These are phyloP conservation scores for Xylariaceae sp. DNA, from an alignment of 2,329 filamentous ascomycete genomes.

Conservation along the genomic window DNA sequence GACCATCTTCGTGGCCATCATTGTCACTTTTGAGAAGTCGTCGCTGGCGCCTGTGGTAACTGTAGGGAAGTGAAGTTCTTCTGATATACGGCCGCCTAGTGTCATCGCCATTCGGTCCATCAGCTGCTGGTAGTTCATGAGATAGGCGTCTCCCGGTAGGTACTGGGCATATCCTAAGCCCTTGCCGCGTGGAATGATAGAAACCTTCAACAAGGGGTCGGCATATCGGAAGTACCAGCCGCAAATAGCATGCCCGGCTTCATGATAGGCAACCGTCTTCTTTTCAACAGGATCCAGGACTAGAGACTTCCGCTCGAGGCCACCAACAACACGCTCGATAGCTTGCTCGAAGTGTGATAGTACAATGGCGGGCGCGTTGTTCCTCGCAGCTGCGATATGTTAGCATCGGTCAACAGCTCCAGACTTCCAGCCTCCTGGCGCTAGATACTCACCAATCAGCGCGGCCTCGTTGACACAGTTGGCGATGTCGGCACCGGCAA, in stretches of 20 bases:
- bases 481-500: slow-evolving; percentile 95
- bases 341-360: slow-evolving; percentile 96
- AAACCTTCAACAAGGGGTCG: slow-evolving; percentile 96
- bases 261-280: slow-evolving; percentile 93
- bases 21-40: slow-evolving; percentile 97
- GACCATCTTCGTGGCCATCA: slow-evolving; percentile 95
- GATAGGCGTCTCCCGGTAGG: slow-evolving; percentile 88
- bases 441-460: slow-evolving; percentile 69
- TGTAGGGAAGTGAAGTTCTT: slow-evolving; percentile 94
- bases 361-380: slow-evolving; percentile 71
- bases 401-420: slow-evolving; percentile 34
- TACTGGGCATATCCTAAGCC: slow-evolving; percentile 96
- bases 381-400: slow-evolving; percentile 67
- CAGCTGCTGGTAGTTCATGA: slow-evolving; percentile 92
- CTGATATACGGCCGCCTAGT: slow-evolving; percentile 87
- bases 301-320: slow-evolving; percentile 93
- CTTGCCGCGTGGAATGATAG: slow-evolving; percentile 93
- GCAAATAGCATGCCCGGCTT: slow-evolving; percentile 96
- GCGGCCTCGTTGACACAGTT: slow-evolving; percentile 98
- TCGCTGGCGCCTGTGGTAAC: slow-evolving; percentile 93
- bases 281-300: slow-evolving; percentile 93
- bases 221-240: slow-evolving; percentile 96
- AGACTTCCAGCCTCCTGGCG: neutral
- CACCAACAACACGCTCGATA: slow-evolving; percentile 94
- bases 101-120: slow-evolving; percentile 99